Evolutionary conservation across 805 yeast genomes (phyloP).

Genomic region (Starmerella floris): DNA sequence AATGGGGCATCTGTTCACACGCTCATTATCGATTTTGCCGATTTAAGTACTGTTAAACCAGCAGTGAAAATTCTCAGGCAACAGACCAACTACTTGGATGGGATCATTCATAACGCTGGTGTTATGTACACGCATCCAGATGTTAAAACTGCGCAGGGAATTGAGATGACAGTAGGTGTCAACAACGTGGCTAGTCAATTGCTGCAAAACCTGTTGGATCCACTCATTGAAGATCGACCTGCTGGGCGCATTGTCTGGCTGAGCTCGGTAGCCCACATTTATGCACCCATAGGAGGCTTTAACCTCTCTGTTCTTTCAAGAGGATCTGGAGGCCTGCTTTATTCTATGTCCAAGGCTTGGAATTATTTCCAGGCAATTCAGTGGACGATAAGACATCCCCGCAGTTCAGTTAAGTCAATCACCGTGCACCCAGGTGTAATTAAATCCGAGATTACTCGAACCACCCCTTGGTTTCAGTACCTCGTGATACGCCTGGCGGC

Average conservation of each 20-base stretch:
- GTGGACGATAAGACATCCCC: slow-evolving; percentile 29
- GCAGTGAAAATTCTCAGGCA: slow-evolving; percentile 14
- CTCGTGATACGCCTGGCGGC: slow-evolving; percentile 4
- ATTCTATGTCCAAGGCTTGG: slow-evolving; percentile 36
- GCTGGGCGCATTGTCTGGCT: slow-evolving; percentile 36
- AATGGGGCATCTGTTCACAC: slow-evolving; percentile 19
- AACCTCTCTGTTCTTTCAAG: slow-evolving; percentile 28
- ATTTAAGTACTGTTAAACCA: slow-evolving; percentile 20
- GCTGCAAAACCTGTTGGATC: slow-evolving; percentile 29
- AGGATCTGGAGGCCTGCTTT: slow-evolving; percentile 12
- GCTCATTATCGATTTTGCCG: slow-evolving; percentile 19
- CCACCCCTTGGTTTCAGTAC: slow-evolving; percentile 3
- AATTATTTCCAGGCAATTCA: slow-evolving; percentile 29
- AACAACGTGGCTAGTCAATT: slow-evolving; percentile 37
- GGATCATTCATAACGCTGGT: slow-evolving; percentile 23
- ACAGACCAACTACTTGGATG: slow-evolving; percentile 11
- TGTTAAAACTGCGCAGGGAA: slow-evolving; percentile 32
- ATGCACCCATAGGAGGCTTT: slow-evolving; percentile 27
- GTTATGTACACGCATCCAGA: slow-evolving; percentile 26
- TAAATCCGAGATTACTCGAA: slow-evolving; percentile 28
- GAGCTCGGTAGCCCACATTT: slow-evolving; percentile 30
- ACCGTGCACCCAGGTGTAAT: slow-evolving; percentile 35
- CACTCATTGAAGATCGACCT: slow-evolving; percentile 30
- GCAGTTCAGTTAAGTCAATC: slow-evolving; percentile 26
- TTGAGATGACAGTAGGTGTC: slow-evolving; percentile 36